Base-by-base conservation (phyloP, 805 yeast species). In the Candida germanica region DNA sequence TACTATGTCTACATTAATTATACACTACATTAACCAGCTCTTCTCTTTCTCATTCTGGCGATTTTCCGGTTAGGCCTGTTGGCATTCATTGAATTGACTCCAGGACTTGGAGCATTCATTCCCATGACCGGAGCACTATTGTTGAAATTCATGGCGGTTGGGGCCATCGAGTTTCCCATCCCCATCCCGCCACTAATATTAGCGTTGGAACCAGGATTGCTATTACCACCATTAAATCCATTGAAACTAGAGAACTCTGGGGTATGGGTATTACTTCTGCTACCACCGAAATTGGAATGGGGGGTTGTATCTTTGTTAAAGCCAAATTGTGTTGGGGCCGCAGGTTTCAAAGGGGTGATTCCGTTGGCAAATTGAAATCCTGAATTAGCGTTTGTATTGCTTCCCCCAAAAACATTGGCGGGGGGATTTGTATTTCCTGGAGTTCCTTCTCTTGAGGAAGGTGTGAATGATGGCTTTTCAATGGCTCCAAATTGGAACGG, bases 11-110 rank as follows among this genome's bases (percentile, higher is more conserved):
- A n/a, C 7, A 13, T 8, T 26, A 13, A 26, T 13, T 6, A 14
- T 26, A 26, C 29, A 26, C n/a, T n/a, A n/a, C n/a, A n/a, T 22
- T 17, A 22, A 36, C 11, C 23, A 20, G 19, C 42, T 42, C 59
- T 50, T 45, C 66, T 53, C 38, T 45, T 56, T 31, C 67, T 51
- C 63, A 61, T 59, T 31, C 51, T 62, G 12, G 67, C 67, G 25
- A 60, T 51, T 36, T 48, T 58, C 9, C 67, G 47, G 29, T 44
- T 44, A 20, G 48, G 48, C 16, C 48, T 30, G n/a, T 6, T 20
- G 10, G 23, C 23, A n/a, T 30, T 31, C 30, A 25, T 28, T 15
- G 33, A 14, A 14, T 26, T 26, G 11, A 13, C 14, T 14, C 12
- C 12, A 8, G 29, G 29, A 14, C 14, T 26, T 10, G 12, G 11